Percentiles rank a stretch among this genome's conserved stretches.
Evolutionary conservation across 2,329 filamentous ascomycete genomes (phyloP).

Genomic region (Exophiala phaeomuriformis): DNA sequence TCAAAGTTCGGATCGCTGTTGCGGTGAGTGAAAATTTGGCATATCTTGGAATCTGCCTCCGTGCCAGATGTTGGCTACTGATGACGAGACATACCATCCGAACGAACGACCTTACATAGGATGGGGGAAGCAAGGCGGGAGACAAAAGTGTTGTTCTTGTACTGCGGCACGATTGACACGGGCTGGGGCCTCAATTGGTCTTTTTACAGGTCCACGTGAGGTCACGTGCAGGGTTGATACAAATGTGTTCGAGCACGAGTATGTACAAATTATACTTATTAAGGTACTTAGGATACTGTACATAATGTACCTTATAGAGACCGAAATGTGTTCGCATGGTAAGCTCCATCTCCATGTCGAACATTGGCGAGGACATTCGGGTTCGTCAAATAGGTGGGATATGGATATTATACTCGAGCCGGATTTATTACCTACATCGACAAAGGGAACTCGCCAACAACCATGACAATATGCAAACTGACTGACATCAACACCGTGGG

Average conservation of each 20-base stretch:
- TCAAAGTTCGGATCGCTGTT: too few relatives aligned
- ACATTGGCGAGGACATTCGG: too few relatives aligned
- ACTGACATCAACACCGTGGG: constrained; percentile 11
- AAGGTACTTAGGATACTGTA: too few relatives aligned
- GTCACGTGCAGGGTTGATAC: too few relatives aligned
- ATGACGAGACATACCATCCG: constrained; percentile 16
- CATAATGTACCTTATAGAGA: too few relatives aligned
- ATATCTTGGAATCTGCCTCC: background rate
- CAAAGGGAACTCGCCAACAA: constrained; percentile 8
- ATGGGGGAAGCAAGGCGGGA: background rate
- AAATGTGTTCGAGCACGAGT: too few relatives aligned
- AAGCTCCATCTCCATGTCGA: too few relatives aligned
- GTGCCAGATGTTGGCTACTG: background rate
- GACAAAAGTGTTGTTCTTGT: background rate
- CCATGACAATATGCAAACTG: constrained; percentile 9
- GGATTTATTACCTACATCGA: constrained; percentile 22
- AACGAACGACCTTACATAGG: background rate
- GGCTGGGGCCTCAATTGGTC: too few relatives aligned
- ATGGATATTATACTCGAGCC: constrained; percentile 5
- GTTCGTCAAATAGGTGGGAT: background rate
- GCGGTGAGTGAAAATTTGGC: background rate
- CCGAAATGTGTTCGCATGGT: too few relatives aligned
- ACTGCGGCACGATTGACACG: too few relatives aligned
- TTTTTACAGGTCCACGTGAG: too few relatives aligned
- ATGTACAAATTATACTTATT: too few relatives aligned